Evolutionary conservation across 2,329 filamentous ascomycete genomes (phyloP).

Genomic region (Paecilomyces fulvus): DNA sequence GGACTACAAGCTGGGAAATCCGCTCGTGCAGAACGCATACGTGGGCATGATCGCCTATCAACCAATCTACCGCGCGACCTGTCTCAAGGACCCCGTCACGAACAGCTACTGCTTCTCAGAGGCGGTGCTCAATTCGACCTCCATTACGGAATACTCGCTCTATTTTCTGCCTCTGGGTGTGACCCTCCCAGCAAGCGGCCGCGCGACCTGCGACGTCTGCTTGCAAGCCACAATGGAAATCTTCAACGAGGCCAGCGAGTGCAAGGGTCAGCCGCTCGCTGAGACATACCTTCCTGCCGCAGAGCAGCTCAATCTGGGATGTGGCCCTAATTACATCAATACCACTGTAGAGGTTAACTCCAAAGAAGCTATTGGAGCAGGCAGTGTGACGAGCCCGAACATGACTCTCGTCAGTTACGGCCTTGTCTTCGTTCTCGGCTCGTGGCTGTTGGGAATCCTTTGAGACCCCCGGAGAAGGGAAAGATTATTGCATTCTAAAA

Average conservation of each 20-base stretch:
- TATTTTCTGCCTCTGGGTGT: slow-evolving; percentile 81
- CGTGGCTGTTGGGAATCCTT: neutral
- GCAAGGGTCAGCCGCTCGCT: slow-evolving; percentile 58
- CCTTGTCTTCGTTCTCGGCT: neutral
- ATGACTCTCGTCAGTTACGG: neutral
- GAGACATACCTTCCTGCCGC: slow-evolving; percentile 65
- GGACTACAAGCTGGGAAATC: slow-evolving; percentile 61
- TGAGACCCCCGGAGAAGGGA: neutral
- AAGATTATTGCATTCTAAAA: neutral
- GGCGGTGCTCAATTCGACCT: slow-evolving; percentile 67
- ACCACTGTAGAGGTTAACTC: slow-evolving; percentile 33
- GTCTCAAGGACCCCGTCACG: slow-evolving; percentile 59
- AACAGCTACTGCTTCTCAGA: slow-evolving; percentile 71
- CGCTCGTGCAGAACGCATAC: slow-evolving; percentile 65
- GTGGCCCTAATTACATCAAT: slow-evolving; percentile 48
- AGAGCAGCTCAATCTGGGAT: slow-evolving; percentile 58
- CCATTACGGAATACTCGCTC: slow-evolving; percentile 64
- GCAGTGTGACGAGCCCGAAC: neutral
- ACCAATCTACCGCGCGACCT: slow-evolving; percentile 70
- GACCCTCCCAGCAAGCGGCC: slow-evolving; percentile 54
- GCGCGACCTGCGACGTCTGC: slow-evolving; percentile 70
- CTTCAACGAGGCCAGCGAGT: slow-evolving; percentile 60
- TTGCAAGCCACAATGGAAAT: slow-evolving; percentile 73
- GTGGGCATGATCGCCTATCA: slow-evolving; percentile 68
- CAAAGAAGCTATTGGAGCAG: slow-evolving; percentile 4